phyloP scores from a whole-genome alignment of 345 rosid species.

The Salix caprea region DNA sequence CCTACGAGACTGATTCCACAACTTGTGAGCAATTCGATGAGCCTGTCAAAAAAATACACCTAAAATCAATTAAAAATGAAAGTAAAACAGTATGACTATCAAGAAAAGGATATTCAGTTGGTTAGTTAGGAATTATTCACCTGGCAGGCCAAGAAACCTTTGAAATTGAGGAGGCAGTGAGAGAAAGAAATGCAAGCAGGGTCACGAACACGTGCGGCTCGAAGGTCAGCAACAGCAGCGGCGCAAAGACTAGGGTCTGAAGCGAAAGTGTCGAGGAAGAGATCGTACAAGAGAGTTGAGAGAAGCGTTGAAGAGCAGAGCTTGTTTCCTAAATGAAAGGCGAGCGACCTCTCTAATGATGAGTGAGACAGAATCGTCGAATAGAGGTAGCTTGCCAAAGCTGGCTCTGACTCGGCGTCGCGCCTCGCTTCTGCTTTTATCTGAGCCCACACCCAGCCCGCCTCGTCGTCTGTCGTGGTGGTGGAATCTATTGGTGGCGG shows the following conservation, averaged over 20 bases:
- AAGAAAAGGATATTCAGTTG: not conserved
- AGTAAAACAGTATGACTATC: too few species aligned
- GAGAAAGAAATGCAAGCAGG: slow-evolving; percentile 96
- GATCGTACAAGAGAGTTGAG: slow-evolving; percentile 89
- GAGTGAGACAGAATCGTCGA: slow-evolving; percentile 94
- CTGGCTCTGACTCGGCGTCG: slow-evolving; percentile 93
- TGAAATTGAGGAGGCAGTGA: slow-evolving; percentile 93
- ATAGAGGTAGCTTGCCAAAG: slow-evolving; percentile 86
- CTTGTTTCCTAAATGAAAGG: slow-evolving; percentile 93
- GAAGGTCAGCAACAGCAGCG: slow-evolving; percentile 91
- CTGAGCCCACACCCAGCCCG: slow-evolving; percentile 68
- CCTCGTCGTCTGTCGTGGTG: slow-evolving; percentile 38
- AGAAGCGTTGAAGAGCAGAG: slow-evolving; percentile 96
- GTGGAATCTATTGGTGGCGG: slow-evolving; percentile 18
- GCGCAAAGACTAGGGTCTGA: slow-evolving; percentile 63
- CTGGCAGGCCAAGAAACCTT: slow-evolving; percentile 96
- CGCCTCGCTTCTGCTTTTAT: slow-evolving; percentile 87
- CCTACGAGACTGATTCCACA: slow-evolving; percentile 70
- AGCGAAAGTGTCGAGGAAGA: slow-evolving; percentile 75
- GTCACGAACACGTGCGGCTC: slow-evolving; percentile 78
- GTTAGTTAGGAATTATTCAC: slow-evolving; percentile 19
- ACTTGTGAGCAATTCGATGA: slow-evolving; percentile 80
- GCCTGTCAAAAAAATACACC: slow-evolving; percentile 36
- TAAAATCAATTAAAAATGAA: not conserved
- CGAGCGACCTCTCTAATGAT: slow-evolving; percentile 74